Conservation (phyloP, 495 filamentous ascomycete genomes). For the Ramalina intermedia region DNA sequence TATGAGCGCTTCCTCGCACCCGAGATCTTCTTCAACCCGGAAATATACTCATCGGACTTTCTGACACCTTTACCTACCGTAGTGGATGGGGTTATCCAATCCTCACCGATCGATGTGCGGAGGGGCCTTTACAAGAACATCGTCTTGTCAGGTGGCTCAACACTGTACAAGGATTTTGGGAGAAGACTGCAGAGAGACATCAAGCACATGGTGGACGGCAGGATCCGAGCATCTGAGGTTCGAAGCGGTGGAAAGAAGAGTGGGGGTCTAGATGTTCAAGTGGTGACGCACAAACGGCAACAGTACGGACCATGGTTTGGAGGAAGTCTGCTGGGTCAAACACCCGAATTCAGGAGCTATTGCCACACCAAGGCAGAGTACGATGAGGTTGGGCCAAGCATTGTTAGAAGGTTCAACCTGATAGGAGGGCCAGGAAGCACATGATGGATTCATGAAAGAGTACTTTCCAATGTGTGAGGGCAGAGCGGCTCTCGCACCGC, state of each 20-base stretch:
- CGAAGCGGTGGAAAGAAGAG: slow-evolving; percentile 67
- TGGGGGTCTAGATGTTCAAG: slow-evolving; percentile 85
- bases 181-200: slow-evolving; percentile 92
- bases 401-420: slow-evolving; percentile 68
- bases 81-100: slow-evolving; percentile 93
- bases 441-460: slow-evolving; percentile 11
- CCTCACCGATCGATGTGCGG: slow-evolving; percentile 91
- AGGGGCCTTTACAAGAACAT: slow-evolving; percentile 99
- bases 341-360: slow-evolving; percentile 96
- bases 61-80: slow-evolving; percentile 85
- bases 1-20: slow-evolving; percentile 97
- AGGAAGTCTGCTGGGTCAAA: slow-evolving; percentile 88
- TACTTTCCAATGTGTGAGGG: no score
- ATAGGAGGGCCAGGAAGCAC: slow-evolving; percentile 75
- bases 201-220: slow-evolving; percentile 81
- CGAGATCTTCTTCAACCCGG: slow-evolving; percentile 99
- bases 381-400: slow-evolving; percentile 86
- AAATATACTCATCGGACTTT: slow-evolving; percentile 98
- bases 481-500: no score
- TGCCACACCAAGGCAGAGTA: slow-evolving; percentile 97
- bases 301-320: slow-evolving; percentile 97
- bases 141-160: slow-evolving; percentile 90
- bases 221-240: slow-evolving; percentile 82
- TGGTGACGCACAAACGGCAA: slow-evolving; percentile 92
- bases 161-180: slow-evolving; percentile 94